A percentile compares a stretch with the other conserved stretches of the same genome.
These are phyloP conservation scores for Cladorrhinum sp. DNA, from an alignment of 2,329 filamentous ascomycete species.

Conservation along the genomic window DNA sequence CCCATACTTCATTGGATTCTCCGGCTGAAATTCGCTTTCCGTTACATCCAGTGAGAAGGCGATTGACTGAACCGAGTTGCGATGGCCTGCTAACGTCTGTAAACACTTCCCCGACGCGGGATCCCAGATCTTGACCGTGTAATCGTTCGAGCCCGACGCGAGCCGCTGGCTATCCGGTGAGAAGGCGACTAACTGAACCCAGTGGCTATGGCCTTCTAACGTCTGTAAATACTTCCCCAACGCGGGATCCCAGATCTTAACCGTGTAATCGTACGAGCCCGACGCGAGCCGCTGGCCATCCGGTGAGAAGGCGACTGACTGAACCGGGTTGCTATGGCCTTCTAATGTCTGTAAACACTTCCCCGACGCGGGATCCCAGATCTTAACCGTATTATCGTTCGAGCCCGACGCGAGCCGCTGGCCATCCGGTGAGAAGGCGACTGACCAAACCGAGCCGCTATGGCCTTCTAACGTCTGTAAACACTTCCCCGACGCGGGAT, in stretches of 20 bases:
- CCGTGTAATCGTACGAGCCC: neutral
- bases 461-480: neutral
- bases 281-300: neutral
- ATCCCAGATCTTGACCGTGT: neutral
- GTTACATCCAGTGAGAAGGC: too few species aligned
- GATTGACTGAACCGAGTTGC: too few species aligned
- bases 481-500: neutral
- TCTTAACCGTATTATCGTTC: neutral
- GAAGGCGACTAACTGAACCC: neutral
- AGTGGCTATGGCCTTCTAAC: neutral
- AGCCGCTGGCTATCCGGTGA: neutral
- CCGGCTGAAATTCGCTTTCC: neutral
- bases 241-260: neutral
- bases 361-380: neutral
- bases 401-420: neutral
- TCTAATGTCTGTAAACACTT: too few species aligned
- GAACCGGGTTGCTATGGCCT: neutral
- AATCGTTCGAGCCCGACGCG: neutral
- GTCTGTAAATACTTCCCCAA: too few species aligned
- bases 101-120: neutral
- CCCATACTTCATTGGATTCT: conserved; percentile 3
- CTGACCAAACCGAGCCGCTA: neutral
- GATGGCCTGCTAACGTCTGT: neutral
- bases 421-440: neutral
- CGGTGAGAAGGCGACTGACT: neutral